phyloP scores from a whole-genome alignment of 352 stramenopile species.

The Elongisporangium undulatum region DNA sequence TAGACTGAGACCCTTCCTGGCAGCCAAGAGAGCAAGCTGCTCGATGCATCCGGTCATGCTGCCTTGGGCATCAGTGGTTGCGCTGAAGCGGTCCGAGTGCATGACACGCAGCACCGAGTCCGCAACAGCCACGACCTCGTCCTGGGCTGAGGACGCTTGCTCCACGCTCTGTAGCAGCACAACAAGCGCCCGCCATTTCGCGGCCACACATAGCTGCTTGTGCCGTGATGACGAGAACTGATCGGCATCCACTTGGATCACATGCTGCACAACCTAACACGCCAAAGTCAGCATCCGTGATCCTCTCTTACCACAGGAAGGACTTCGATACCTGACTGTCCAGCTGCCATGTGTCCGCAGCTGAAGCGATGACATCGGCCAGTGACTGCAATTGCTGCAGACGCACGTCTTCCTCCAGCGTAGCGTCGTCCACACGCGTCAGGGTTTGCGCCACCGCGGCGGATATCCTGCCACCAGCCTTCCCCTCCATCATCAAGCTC shows the following conservation, averaged over 20 bases:
- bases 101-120: conserved; percentile 13
- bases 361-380: neutral
- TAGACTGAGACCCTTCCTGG: neutral
- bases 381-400: neutral
- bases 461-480: neutral
- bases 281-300: neutral
- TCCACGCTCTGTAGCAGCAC: neutral
- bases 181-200: neutral
- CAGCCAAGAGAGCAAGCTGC: neutral
- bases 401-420: neutral
- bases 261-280: neutral
- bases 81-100: conserved; percentile 14
- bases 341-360: neutral
- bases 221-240: neutral
- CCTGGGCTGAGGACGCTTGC: neutral
- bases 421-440: neutral
- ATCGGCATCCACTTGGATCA: neutral
- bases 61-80: conserved; percentile 12
- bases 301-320: neutral
- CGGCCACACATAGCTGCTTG: neutral
- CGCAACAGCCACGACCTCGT: neutral
- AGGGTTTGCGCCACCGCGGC: neutral
- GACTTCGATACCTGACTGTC: neutral
- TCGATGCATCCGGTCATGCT: conserved; percentile 6
- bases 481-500: neutral